Conservation (phyloP, 83 land plant genomes). For the Thuja plicata region DNA sequence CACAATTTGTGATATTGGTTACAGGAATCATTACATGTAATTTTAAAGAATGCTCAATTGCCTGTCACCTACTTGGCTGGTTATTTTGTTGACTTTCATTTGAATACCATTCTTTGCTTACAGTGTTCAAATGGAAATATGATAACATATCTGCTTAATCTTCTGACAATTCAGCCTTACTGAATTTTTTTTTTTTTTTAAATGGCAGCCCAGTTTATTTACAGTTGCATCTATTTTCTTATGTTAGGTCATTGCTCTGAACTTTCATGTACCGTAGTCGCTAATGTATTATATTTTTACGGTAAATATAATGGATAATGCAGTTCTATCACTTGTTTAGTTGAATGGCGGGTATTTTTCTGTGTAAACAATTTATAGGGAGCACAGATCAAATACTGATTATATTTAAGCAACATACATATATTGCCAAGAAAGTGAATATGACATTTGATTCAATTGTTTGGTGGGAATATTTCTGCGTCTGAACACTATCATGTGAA, state of each 20-base stretch:
- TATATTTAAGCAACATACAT: background rate
- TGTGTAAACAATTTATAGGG: too few species aligned
- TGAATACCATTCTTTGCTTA: background rate
- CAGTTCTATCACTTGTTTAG: background rate
- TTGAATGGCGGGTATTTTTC: background rate
- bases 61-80: background rate
- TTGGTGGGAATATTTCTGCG: background rate
- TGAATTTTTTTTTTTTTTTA: background rate
- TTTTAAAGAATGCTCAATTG: background rate
- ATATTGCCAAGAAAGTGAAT: background rate
- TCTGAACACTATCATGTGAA: background rate
- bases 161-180: background rate
- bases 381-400: background rate
- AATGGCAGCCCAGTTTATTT: background rate
- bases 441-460: background rate
- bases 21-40: background rate
- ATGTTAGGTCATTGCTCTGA: background rate
- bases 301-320: background rate
- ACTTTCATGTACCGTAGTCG: too few species aligned
- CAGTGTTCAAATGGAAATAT: background rate
- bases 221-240: constrained; percentile 7
- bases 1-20: background rate
- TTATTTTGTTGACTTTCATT: background rate
- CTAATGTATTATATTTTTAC: background rate
- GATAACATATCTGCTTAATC: background rate